Conservation (phyloP, 1,284 basidiomycete genomes). For the Marasmius sp. region DNA sequence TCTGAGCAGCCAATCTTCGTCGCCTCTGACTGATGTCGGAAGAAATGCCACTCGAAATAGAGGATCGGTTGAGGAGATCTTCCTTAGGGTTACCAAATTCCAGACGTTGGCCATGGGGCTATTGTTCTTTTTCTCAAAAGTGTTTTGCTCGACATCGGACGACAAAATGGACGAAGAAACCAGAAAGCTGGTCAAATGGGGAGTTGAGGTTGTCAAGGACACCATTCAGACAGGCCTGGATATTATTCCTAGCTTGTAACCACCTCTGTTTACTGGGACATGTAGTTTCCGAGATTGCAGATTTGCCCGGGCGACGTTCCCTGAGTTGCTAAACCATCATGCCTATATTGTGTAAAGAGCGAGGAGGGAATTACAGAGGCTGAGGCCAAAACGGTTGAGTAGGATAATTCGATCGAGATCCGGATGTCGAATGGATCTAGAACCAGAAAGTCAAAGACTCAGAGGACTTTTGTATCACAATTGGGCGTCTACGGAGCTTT, state of each 20-base stretch:
- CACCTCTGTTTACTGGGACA: not conserved
- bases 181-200: conserved; percentile 60
- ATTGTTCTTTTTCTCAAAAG: conserved; percentile 61
- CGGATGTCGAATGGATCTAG: too few relatives aligned
- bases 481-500: too few relatives aligned
- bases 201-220: conserved; percentile 61
- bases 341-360: too few relatives aligned
- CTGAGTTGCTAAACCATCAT: too few relatives aligned
- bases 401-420: too few relatives aligned
- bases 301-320: too few relatives aligned
- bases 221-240: conserved; percentile 65
- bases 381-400: too few relatives aligned
- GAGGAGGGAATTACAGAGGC: too few relatives aligned
- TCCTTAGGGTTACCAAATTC: conserved; percentile 64
- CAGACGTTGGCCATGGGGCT: conserved; percentile 67
- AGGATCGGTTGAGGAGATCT: conserved; percentile 68
- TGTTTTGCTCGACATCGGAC: conserved; percentile 35
- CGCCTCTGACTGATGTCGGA: conserved; percentile 50
- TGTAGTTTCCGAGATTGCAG: too few relatives aligned
- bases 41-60: conserved; percentile 49
- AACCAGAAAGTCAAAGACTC: too few relatives aligned
- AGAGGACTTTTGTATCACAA: too few relatives aligned
- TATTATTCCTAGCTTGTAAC: conserved; percentile 41
- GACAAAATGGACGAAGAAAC: conserved; percentile 38
- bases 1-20: conserved; percentile 69